Evolutionary conservation across 345 rosid genomes (phyloP).

Genomic region (Litchi chinensis): DNA sequence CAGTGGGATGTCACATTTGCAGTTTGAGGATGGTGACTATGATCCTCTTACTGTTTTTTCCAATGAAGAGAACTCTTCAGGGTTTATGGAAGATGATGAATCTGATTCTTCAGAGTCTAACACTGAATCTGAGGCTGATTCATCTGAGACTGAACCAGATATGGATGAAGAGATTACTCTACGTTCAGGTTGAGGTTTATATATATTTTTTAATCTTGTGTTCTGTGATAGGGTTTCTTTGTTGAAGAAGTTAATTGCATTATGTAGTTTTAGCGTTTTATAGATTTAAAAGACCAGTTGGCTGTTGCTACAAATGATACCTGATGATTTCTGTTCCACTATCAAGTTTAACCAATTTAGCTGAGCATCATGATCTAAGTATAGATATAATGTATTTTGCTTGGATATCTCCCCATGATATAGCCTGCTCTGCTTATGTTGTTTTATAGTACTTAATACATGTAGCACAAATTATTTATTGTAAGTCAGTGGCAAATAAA

Average conservation of each 20-base stretch:
- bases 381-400: neutral
- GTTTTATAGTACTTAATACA: neutral
- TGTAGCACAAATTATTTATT: neutral
- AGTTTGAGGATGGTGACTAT: conserved; percentile 42
- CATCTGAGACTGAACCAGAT: conserved; percentile 87
- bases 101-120: conserved; percentile 61
- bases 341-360: conserved; percentile 6
- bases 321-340: neutral
- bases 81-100: conserved; percentile 57
- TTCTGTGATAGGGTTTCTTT: conserved; percentile 4
- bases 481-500: neutral
- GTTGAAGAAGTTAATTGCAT: conserved; percentile 11
- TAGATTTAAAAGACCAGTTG: conserved; percentile 13
- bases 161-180: conserved; percentile 65
- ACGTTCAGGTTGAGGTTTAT: conserved; percentile 58
- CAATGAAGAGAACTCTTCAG: conserved; percentile 54
- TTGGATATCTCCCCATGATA: neutral
- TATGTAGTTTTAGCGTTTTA: neutral
- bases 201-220: conserved; percentile 1
- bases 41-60: conserved; percentile 42
- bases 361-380: neutral
- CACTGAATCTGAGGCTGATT: conserved; percentile 58
- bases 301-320: neutral
- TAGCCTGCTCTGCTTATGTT: neutral
- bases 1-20: conserved; percentile 46